Conservation (phyloP, 257 asterid species). For the Buddleja alternifolia region DNA sequence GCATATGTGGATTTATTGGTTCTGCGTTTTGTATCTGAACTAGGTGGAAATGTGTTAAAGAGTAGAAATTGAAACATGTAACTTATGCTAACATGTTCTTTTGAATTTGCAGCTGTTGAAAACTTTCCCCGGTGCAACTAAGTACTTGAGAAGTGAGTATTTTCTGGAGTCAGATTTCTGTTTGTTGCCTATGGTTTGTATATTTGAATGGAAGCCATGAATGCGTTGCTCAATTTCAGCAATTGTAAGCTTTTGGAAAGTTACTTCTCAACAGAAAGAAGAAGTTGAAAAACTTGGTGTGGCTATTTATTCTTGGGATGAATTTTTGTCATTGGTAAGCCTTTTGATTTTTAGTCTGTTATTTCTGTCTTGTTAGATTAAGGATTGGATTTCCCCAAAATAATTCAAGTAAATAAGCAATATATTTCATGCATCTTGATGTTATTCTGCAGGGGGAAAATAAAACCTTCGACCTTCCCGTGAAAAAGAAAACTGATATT, state of each 20-base stretch:
- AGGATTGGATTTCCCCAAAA: constrained; percentile 6
- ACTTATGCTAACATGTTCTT: constrained; percentile 35
- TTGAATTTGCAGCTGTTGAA: constrained; percentile 72
- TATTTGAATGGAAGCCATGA: constrained; percentile 28
- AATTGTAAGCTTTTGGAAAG: constrained; percentile 83
- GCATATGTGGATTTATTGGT: background rate
- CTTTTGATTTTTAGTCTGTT: constrained; percentile 23
- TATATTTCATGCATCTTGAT: too few relatives aligned
- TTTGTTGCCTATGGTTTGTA: constrained; percentile 13
- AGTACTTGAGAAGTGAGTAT: constrained; percentile 78
- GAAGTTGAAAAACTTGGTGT: constrained; percentile 63
- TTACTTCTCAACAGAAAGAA: constrained; percentile 70
- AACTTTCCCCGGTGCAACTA: constrained; percentile 69
- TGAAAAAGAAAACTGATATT: constrained; percentile 75
- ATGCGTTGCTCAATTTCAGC: constrained; percentile 50
- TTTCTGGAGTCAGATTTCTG: constrained; percentile 21
- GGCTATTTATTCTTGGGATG: constrained; percentile 77
- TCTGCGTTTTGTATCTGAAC: constrained; percentile 11
- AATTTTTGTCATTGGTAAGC: constrained; percentile 75
- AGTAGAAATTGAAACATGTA: constrained; percentile 1
- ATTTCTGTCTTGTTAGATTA: constrained; percentile 23
- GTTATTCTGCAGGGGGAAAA: constrained; percentile 86
- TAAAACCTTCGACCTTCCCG: constrained; percentile 76
- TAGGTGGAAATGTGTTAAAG: background rate
- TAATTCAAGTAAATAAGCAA: too few relatives aligned